Conservation (phyloP, 192 early-diverging fungal genomes). For the Paraglomus brasilianum region DNA sequence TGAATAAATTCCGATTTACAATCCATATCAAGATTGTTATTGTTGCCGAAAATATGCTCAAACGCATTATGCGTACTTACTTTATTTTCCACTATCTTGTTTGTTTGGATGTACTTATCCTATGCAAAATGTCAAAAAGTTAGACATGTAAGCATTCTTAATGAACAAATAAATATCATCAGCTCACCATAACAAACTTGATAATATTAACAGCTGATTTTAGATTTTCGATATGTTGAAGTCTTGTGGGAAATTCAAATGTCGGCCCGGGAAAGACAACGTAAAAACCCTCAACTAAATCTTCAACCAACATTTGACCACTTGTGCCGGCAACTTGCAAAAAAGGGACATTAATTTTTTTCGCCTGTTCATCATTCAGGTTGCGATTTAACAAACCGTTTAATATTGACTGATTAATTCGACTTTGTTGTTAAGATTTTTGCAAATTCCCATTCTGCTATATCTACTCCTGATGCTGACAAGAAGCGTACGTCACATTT, state of each 20-base stretch:
- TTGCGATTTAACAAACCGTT: constrained; percentile 32
- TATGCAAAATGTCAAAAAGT: constrained; percentile 29
- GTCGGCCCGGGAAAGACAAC: constrained; percentile 26
- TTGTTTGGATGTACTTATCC: constrained; percentile 30
- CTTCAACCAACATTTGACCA: constrained; percentile 29
- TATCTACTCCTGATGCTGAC: constrained; percentile 24
- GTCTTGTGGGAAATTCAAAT: constrained; percentile 31
- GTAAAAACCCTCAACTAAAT: constrained; percentile 26
- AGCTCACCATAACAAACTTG: constrained; percentile 32
- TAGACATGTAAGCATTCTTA: constrained; percentile 25
- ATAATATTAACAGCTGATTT: constrained; percentile 30
- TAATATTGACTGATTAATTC: constrained; percentile 32
- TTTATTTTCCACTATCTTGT: constrained; percentile 20
- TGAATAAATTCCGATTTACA: constrained; percentile 23
- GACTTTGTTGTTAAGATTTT: background rate
- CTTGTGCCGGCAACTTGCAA: constrained; percentile 31
- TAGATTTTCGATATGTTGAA: constrained; percentile 31
- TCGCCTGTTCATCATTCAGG: constrained; percentile 15
- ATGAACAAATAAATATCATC: background rate
- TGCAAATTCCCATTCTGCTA: constrained; percentile 31
- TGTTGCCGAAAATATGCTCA: constrained; percentile 25
- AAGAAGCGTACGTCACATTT: constrained; percentile 30
- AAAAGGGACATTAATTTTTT: constrained; percentile 28
- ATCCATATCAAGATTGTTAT: constrained; percentile 15
- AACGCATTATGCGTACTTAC: constrained; percentile 19